These are phyloP conservation scores for Beauveria caledonica DNA, from an alignment of 2,329 filamentous ascomycete species.

Conservation along the genomic window DNA sequence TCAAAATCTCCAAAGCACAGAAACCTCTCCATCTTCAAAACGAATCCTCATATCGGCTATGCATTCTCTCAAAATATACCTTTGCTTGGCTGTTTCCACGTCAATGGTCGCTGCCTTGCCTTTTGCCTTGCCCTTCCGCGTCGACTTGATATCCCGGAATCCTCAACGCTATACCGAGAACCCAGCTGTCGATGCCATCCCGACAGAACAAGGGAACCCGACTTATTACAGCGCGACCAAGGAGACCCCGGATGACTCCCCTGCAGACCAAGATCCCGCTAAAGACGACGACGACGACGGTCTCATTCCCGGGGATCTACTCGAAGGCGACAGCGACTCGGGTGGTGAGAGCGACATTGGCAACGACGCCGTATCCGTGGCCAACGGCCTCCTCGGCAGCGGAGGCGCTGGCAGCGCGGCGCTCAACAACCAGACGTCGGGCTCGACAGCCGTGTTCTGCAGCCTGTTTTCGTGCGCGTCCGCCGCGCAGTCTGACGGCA, in stretches of 20 bases:
- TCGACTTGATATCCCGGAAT: neutral
- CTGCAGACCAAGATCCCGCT: neutral
- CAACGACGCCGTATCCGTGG: conserved; percentile 2
- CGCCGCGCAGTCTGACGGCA: neutral
- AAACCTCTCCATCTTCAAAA: neutral
- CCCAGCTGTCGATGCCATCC: too few species aligned
- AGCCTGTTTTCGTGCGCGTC: conserved; percentile 1
- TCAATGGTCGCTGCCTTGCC: neutral
- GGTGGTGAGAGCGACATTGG: neutral
- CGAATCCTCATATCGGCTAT: neutral
- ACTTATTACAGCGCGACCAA: neutral
- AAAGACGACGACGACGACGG: neutral
- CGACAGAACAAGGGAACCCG: too few species aligned
- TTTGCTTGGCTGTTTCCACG: neutral
- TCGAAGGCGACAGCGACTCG: conserved; percentile 2
- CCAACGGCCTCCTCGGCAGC: conserved; percentile 4
- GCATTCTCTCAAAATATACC: neutral
- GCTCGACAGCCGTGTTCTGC: neutral
- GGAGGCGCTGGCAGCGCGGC: neutral
- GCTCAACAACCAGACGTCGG: neutral
- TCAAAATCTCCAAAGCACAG: too few species aligned
- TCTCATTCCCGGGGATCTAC: neutral
- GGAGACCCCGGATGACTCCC: neutral
- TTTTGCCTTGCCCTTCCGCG: neutral
- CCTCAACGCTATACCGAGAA: neutral